phyloP scores from a whole-genome alignment of 2,329 filamentous ascomycete genomes.

The Epichloe baconii region DNA sequence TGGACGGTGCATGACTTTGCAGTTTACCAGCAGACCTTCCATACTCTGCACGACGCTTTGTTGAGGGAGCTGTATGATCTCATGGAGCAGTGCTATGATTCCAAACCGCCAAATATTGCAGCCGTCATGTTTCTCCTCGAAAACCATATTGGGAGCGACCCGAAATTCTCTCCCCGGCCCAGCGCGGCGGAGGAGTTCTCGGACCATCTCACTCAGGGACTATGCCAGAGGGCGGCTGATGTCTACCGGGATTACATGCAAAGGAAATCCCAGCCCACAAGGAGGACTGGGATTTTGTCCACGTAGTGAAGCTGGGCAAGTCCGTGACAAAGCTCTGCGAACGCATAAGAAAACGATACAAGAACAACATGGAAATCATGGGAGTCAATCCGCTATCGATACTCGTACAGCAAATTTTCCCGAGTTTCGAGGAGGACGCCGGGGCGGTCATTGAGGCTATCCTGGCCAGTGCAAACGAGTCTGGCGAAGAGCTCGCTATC shows the following conservation, averaged over 20 bases:
- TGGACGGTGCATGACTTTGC: conserved; percentile 61
- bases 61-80: conserved; percentile 77
- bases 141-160: conserved; percentile 68
- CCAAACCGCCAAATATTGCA: conserved; percentile 71
- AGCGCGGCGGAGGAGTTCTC: conserved; percentile 63
- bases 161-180: conserved; percentile 55
- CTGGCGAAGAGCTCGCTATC: conserved; percentile 64
- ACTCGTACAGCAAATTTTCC: conserved; percentile 71
- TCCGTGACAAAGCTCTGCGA: conserved; percentile 74
- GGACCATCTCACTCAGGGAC: conserved; percentile 55
- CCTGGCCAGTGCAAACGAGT: conserved; percentile 56
- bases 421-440: conserved; percentile 81
- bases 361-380: conserved; percentile 77
- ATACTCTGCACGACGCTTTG: conserved; percentile 64
- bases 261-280: conserved; percentile 65
- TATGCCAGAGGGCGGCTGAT: conserved; percentile 62
- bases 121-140: conserved; percentile 70
- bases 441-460: conserved; percentile 74
- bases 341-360: conserved; percentile 84
- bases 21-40: conserved; percentile 62
- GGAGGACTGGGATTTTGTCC: conserved; percentile 78
- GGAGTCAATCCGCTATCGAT: conserved; percentile 54
- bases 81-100: conserved; percentile 79
- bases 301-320: conserved; percentile 81
- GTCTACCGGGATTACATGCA: conserved; percentile 71